These are phyloP conservation scores for Dysphania ambrosioides DNA, from an alignment of 148 eudicot genomes.

Conservation along the genomic window DNA sequence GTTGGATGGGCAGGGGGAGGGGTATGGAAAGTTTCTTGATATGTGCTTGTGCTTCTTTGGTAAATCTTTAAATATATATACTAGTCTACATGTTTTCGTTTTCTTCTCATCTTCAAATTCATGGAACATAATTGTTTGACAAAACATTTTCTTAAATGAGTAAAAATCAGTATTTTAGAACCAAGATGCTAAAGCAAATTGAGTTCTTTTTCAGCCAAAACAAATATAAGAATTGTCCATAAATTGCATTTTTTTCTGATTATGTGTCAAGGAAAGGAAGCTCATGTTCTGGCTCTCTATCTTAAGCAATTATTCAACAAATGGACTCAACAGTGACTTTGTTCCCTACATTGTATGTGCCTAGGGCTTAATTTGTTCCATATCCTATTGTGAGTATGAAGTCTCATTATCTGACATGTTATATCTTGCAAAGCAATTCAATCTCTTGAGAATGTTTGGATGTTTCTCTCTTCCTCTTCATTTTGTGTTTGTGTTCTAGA, in stretches of 20 bases:
- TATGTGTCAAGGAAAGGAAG: neutral
- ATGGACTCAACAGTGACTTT: neutral
- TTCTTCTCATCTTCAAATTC: neutral
- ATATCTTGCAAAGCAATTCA: neutral
- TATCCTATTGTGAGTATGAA: neutral
- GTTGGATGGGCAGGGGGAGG: neutral
- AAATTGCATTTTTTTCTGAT: neutral
- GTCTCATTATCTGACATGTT: neutral
- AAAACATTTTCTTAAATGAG: neutral
- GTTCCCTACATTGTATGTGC: constrained; percentile 1
- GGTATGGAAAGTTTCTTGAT: neutral
- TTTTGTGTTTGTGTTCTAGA: neutral
- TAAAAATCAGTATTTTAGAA: neutral
- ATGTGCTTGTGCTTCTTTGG: constrained; percentile 1
- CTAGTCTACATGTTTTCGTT: neutral
- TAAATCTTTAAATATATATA: neutral
- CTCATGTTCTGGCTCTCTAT: neutral
- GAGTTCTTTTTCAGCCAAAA: neutral
- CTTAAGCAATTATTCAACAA: neutral
- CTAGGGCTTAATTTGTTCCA: no score
- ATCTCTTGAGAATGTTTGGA: neutral
- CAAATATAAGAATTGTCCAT: constrained; percentile 6
- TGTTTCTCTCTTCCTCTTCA: neutral
- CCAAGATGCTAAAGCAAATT: neutral
- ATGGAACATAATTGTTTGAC: neutral